phyloP scores from a whole-genome alignment of 202 grass and related monocot genomes.

The Sporobolus alterniflorus region DNA sequence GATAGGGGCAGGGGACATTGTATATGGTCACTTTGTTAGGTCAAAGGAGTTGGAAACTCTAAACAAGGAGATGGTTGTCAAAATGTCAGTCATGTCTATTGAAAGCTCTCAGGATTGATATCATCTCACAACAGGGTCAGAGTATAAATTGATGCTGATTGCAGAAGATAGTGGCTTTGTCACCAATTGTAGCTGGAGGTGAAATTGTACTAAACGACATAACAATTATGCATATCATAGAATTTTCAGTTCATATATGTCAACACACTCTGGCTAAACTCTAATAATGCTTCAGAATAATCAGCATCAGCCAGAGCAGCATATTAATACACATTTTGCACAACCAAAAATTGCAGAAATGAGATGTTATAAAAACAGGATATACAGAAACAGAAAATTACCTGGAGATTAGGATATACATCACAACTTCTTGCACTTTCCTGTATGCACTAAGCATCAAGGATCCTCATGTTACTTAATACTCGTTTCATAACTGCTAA shows the following conservation, averaged over 20 bases:
- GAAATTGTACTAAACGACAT: conserved; percentile 20
- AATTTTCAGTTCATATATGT: conserved; percentile 22
- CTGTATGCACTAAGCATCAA: not conserved
- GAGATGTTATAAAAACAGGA: not conserved
- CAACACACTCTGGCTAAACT: not conserved
- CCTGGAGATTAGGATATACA: not conserved
- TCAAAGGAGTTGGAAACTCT: conserved; percentile 42
- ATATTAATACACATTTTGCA: not conserved
- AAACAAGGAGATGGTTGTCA: conserved; percentile 13
- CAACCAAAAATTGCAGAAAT: conserved; percentile 7
- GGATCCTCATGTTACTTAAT: conserved; percentile 13
- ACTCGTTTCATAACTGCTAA: not conserved
- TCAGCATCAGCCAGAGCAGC: not conserved
- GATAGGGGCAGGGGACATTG: not conserved
- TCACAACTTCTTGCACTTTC: not conserved
- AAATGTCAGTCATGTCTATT: conserved; percentile 39
- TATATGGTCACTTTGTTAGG: conserved; percentile 25
- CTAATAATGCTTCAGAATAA: not conserved
- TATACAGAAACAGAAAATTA: not conserved
- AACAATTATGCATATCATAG: conserved; percentile 18
- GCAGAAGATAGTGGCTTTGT: conserved; percentile 31
- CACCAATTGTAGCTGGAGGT: not conserved
- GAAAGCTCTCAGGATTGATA: conserved; percentile 19
- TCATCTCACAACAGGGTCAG: not conserved
- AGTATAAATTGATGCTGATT: conserved; percentile 16